Evolutionary conservation across 495 filamentous ascomycete species (phyloP), one percentile per base, ranked within the genome.

Genomic region (Penicillium flavigenum): DNA sequence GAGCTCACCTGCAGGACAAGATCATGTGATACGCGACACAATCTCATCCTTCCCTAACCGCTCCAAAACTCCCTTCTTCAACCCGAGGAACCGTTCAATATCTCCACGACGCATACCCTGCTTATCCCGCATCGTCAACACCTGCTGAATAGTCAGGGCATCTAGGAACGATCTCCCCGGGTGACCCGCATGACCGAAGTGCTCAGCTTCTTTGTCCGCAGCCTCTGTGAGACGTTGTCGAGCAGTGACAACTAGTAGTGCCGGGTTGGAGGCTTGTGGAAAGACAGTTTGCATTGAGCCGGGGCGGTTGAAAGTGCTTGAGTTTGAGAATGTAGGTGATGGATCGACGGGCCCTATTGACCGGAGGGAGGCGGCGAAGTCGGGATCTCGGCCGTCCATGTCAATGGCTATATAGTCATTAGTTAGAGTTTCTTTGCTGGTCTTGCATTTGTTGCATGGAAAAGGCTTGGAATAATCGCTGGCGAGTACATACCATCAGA

Each of bases 301-400:
- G 47, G 57, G 54, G 63, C 60, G 57, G 51, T 56, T 58, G 63
- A 81, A 78, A 51, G 76, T 79, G 54, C 81, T 85, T 32, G 80
- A 77, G 60, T 76, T 72, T 9, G 86, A 85, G 61, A 79, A 67
- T 31, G 81, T 83, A 10, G 84, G 84, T 54, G 74, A 74, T 17
- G 86, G 85, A 49, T 79, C 77, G 19, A 89, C 86, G 54, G 87
- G 80, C 54, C 87, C 87, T 60, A 90, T 77, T 41, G 72, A 69
- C 63, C 80, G 81, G 54, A 88, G 81, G 49, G 82, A 83, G 60
- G 77, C 78, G 48, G 81, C 82, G 70, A 84, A 87, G 67, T 81
- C 72, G 3, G 85, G 85, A 61, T 88, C 85, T n/a, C 76, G 78
- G 58, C 80, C 82, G 62, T 88, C 87, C 57, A 84, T 74, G 64